These are phyloP conservation scores for Yamadazyma sp. DNA, from an alignment of 1,139 yeast species.

Conservation along the genomic window DNA sequence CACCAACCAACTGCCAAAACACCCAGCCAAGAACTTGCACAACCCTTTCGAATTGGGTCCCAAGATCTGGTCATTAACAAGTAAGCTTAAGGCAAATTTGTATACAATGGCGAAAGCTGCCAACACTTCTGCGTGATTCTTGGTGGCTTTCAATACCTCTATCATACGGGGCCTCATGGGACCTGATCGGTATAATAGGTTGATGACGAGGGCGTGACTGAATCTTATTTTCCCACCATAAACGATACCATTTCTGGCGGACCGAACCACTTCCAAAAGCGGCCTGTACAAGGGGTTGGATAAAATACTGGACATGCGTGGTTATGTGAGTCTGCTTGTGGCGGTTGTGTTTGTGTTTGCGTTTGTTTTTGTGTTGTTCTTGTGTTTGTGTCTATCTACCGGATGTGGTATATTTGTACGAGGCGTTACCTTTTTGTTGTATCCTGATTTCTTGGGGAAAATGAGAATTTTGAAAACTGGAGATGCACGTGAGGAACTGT, in stretches of 20 bases:
- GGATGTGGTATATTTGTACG: too few species aligned
- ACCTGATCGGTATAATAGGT: conserved; percentile 51
- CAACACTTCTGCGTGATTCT: conserved; percentile 64
- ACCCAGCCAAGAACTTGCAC: conserved; percentile 59
- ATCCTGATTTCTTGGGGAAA: background rate
- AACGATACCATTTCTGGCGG: conserved; percentile 54
- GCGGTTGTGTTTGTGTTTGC: background rate
- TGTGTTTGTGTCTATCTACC: background rate
- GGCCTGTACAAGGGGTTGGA: conserved; percentile 37
- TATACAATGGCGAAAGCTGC: conserved; percentile 68
- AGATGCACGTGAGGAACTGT: background rate
- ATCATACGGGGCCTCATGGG: conserved; percentile 47
- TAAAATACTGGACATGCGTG: conserved; percentile 14
- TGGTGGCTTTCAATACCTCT: conserved; percentile 57
- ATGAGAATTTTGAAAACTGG: conserved; percentile 1
- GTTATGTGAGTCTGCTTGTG: background rate
- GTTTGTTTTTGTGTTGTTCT: background rate
- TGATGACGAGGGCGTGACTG: conserved; percentile 71
- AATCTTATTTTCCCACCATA: conserved; percentile 77
- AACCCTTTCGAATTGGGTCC: conserved; percentile 31
- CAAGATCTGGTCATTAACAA: conserved; percentile 34
- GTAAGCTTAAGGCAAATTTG: conserved; percentile 38
- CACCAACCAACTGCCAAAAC: conserved; percentile 62
- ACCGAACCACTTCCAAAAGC: conserved; percentile 36
- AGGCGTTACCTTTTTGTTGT: too few species aligned